Percentiles rank a stretch among this genome's conserved stretches.
Conservation (phyloP, 169 alveolate genomes). For the Plasmodium falciparum region DNA sequence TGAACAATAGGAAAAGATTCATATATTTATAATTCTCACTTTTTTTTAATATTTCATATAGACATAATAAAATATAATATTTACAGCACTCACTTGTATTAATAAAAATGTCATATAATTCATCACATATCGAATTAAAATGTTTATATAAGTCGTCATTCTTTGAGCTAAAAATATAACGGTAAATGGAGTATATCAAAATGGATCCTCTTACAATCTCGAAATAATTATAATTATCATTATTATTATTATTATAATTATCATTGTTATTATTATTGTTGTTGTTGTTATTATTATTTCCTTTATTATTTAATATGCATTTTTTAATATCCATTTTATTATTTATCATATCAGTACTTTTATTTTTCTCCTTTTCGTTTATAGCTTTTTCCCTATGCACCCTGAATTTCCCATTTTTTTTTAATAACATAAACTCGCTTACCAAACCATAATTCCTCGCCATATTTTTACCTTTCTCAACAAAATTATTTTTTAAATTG, state of each 20-base stretch:
- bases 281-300: not conserved
- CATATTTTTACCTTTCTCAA: not conserved
- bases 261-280: not conserved
- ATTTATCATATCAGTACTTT: not conserved
- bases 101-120: slow-evolving; percentile 34
- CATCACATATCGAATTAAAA: slow-evolving; percentile 35
- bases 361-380: not conserved
- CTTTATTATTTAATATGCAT: not conserved
- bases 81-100: not conserved
- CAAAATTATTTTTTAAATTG: not conserved
- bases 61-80: slow-evolving; percentile 46
- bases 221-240: not conserved
- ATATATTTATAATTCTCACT: slow-evolving; percentile 47
- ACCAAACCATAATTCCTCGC: slow-evolving; percentile 18
- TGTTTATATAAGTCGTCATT: slow-evolving; percentile 16
- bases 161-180: slow-evolving; percentile 25
- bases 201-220: slow-evolving; percentile 43
- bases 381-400: slow-evolving; percentile 15
- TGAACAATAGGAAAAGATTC: slow-evolving; percentile 27
- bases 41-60: slow-evolving; percentile 56
- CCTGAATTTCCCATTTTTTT: slow-evolving; percentile 41
- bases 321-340: not conserved
- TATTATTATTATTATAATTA: not conserved
- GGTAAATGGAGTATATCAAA: slow-evolving; percentile 19
- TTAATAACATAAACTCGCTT: slow-evolving; percentile 22